Evolutionary conservation across 129 eudicot species (phyloP).

Genomic region (Oenanthe sinensis): DNA sequence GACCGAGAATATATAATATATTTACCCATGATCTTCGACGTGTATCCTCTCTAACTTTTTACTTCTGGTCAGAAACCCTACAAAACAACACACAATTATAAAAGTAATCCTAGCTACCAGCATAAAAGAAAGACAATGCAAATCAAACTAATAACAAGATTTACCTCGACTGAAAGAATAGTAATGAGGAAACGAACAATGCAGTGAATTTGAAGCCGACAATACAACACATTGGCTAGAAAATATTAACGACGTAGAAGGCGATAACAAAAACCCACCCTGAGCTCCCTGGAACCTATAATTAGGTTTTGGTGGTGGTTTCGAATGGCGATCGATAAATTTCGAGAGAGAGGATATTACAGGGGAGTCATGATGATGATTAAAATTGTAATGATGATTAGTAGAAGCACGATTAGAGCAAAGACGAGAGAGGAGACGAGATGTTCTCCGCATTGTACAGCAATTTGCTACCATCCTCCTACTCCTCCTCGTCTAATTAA

Average conservation of each 20-base stretch:
- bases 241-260: not conserved
- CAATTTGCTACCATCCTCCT: not conserved
- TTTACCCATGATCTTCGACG: conserved; percentile 81
- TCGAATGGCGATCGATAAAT: not conserved
- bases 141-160: not conserved
- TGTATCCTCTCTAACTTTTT: conserved; percentile 49
- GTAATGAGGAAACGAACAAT: conserved; percentile 4
- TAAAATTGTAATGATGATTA: not conserved
- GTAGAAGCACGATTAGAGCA: conserved; percentile 8
- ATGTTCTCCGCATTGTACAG: conserved; percentile 21
- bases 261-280: not conserved
- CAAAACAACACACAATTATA: conserved; percentile 4
- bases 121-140: not conserved
- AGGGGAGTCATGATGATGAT: not conserved
- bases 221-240: not conserved
- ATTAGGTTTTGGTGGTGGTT: not conserved
- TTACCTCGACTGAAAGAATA: conserved; percentile 32
- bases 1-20: not conserved
- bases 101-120: not conserved
- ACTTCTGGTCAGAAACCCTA: conserved; percentile 73
- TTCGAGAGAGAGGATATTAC: conserved; percentile 15
- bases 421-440: conserved; percentile 29
- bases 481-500: not conserved
- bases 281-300: not conserved
- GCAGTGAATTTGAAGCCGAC: not conserved